A percentile compares a stretch with the other conserved stretches of the same genome.
phyloP scores from a whole-genome alignment of 495 filamentous ascomycete genomes.

The Neurospora sublineolata region DNA sequence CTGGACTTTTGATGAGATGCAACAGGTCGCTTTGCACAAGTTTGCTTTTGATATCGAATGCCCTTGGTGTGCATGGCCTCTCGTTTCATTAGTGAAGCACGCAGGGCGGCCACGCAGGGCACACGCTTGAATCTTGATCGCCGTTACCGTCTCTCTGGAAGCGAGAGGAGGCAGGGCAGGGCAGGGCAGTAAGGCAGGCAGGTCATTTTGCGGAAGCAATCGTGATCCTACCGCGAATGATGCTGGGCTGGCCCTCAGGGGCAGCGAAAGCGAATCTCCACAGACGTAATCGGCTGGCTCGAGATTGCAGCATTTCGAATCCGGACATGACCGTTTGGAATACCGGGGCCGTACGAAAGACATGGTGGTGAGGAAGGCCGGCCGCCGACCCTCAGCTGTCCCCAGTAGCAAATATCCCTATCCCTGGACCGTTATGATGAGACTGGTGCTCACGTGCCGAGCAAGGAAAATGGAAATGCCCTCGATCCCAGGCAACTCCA shows the following conservation, averaged over 20 bases:
- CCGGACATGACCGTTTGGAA: background rate
- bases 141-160: background rate
- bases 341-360: background rate
- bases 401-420: background rate
- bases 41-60: background rate
- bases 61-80: background rate
- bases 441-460: background rate
- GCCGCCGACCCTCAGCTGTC: background rate
- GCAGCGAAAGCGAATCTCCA: background rate
- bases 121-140: background rate
- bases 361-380: background rate
- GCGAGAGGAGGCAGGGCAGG: background rate
- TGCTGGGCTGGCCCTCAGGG: background rate
- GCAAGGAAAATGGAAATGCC: background rate
- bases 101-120: background rate
- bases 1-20: background rate
- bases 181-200: background rate
- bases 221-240: background rate
- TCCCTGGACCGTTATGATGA: background rate
- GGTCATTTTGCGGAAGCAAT: background rate
- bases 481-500: background rate
- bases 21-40: background rate
- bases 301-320: background rate
- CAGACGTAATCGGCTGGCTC: background rate
- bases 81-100: background rate